These are phyloP conservation scores for Volvox carteri DNA, from an alignment of 163 green algal genomes.

Conservation along the genomic window DNA sequence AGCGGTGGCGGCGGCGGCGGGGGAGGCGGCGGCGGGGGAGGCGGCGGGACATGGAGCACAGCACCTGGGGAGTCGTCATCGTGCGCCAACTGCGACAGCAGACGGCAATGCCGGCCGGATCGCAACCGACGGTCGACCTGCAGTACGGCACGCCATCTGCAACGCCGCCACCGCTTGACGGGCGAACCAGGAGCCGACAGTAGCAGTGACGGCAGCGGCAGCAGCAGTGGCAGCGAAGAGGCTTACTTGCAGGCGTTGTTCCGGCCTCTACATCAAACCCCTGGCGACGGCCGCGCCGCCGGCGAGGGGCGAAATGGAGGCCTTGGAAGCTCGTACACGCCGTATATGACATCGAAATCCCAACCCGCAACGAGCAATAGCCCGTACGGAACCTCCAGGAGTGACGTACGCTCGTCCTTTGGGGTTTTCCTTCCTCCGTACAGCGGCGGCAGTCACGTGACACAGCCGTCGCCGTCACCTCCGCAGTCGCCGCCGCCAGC, in stretches of 20 bases:
- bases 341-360: not conserved
- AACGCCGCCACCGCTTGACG: conserved; percentile 11
- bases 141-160: not conserved
- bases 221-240: not conserved
- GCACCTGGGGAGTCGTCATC: not conserved
- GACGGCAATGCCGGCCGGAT: not conserved
- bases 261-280: not conserved
- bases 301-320: too few relatives aligned
- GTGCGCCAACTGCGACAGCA: too few relatives aligned
- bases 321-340: too few relatives aligned
- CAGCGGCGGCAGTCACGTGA: not conserved
- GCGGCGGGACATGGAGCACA: not conserved
- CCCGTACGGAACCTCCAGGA: not conserved
- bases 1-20: not conserved
- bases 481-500: not conserved
- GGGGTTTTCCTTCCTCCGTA: not conserved
- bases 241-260: not conserved
- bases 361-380: not conserved
- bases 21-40: not conserved
- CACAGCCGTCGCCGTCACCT: not conserved
- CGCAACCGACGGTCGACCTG: not conserved
- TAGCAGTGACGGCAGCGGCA: not conserved
- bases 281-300: too few relatives aligned
- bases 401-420: not conserved
- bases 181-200: conserved; percentile 1